Conservation (phyloP, 306 rosid species). For the Astragalus glycyphyllos region DNA sequence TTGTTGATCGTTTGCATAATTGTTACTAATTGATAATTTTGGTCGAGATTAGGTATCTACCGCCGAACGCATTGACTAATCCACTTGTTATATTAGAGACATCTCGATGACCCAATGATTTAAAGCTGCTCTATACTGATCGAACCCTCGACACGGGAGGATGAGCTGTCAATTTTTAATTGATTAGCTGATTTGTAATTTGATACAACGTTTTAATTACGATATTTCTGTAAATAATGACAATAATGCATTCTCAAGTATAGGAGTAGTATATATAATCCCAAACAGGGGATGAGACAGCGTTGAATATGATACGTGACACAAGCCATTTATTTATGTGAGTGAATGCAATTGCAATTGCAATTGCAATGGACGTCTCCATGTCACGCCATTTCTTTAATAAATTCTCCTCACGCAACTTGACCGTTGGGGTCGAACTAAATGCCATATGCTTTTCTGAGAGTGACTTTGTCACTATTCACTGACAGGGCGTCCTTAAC, state of each 20-base stretch:
- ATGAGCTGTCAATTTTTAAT: too few relatives aligned
- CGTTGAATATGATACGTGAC: not conserved
- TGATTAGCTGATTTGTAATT: too few relatives aligned
- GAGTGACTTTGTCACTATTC: not conserved
- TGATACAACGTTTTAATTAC: not conserved
- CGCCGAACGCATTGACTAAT: too few relatives aligned
- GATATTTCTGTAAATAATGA: not conserved
- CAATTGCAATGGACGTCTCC: not conserved
- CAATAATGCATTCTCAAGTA: constrained; percentile 17
- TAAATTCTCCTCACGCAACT: not conserved
- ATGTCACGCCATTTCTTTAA: not conserved
- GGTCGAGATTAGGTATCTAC: too few relatives aligned
- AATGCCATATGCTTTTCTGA: not conserved
- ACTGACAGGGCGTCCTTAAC: too few relatives aligned
- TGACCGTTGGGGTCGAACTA: constrained; percentile 15
- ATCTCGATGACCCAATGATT: too few relatives aligned
- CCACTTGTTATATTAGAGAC: too few relatives aligned
- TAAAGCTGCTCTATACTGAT: too few relatives aligned
- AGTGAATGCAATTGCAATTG: too few relatives aligned
- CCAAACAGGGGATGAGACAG: not conserved
- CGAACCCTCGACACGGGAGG: too few relatives aligned
- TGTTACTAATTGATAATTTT: too few relatives aligned
- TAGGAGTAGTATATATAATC: not conserved
- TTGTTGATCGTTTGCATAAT: too few relatives aligned
- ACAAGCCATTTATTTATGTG: not conserved